Evolutionary conservation across 2,329 filamentous ascomycete species (phyloP), one percentile per base, ranked within the genome.

Genomic region (Coleophoma crateriformis): DNA sequence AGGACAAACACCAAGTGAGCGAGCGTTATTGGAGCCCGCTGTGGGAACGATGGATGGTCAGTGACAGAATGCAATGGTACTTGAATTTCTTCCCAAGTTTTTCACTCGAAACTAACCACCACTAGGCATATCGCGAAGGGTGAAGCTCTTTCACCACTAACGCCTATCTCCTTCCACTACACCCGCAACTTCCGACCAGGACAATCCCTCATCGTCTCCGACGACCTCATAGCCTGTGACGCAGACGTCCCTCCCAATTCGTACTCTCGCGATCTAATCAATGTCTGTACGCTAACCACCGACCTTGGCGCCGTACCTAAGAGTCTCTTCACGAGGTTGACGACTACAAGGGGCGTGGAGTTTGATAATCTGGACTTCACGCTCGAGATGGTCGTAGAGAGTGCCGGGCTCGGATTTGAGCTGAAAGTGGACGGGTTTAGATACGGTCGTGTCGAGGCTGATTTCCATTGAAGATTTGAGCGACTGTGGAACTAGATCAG

Each of bases 291-390:
- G 1, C 71, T 92, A 37, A 90, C 83, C n/a, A 91, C 88, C 14
- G 87, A 91, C 61, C 71, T 92, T 12, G 84, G 82, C 45, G 85
- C 85, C 0, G 87, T 91, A 15, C 88, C 88, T 1, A 78, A 84
- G 56, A 82, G 76, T 51, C 64, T 90, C 11, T 91, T 91, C 61
- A 90, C 87, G 1, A 70, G 85, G 13, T 67, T 92, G 54, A 90
- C 87, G 14, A 91, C 88, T 12, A 91, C 87, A 3, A 77, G 86
- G 48, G 87, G 87, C 1, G 82, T 90, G 5, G 87, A 90, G 67
- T 92, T 91, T 67, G 85, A 90, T 58, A 90, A 90, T 55, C 71
- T 92, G 32, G 86, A 91, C 62, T 91, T 91, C 53, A 88, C 86
- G 11, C 77, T 91, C 6, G 87, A 90, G 70, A 90, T 92, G 86